phyloP scores from a whole-genome alignment of 805 yeast species.

The Myxozyma nipponensis region DNA sequence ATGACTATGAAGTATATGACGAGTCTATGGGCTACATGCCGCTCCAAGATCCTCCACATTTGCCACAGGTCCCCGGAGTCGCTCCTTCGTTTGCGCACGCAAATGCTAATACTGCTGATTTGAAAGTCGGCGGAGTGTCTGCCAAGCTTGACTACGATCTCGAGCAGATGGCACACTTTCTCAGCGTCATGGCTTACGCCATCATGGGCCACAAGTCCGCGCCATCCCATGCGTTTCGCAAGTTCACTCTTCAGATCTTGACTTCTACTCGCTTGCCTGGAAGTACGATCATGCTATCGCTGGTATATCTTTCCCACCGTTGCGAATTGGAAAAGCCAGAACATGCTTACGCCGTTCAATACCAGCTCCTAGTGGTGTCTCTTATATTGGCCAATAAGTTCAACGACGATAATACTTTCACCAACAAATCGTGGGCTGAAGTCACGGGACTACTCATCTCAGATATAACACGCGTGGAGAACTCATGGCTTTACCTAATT shows the following conservation, averaged over 20 bases:
- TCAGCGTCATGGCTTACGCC: constrained; percentile 69
- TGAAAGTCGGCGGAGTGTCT: constrained; percentile 64
- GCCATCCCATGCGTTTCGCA: constrained; percentile 52
- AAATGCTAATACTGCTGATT: constrained; percentile 4
- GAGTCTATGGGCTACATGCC: not conserved
- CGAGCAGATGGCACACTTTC: constrained; percentile 71
- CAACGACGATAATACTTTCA: constrained; percentile 94
- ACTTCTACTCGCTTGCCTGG: constrained; percentile 85
- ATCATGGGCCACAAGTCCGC: constrained; percentile 36
- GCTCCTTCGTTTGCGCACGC: not conserved
- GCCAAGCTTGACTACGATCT: constrained; percentile 77
- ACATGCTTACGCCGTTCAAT: constrained; percentile 37
- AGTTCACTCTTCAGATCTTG: constrained; percentile 62
- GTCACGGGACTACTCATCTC: constrained; percentile 78
- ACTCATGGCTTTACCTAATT: constrained; percentile 59
- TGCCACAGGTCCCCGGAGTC: not conserved
- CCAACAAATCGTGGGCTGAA: constrained; percentile 91
- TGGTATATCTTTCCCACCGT: constrained; percentile 72
- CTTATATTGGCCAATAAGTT: constrained; percentile 86
- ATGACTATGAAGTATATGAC: not conserved
- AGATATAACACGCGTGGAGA: constrained; percentile 64
- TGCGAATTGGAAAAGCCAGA: constrained; percentile 33
- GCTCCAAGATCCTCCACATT: not conserved
- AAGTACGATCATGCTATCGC: constrained; percentile 71
- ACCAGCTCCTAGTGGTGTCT: constrained; percentile 58